These are phyloP conservation scores for Trichomonas gallinae DNA, from an alignment of 208 protist genomes.

Conservation along the genomic window DNA sequence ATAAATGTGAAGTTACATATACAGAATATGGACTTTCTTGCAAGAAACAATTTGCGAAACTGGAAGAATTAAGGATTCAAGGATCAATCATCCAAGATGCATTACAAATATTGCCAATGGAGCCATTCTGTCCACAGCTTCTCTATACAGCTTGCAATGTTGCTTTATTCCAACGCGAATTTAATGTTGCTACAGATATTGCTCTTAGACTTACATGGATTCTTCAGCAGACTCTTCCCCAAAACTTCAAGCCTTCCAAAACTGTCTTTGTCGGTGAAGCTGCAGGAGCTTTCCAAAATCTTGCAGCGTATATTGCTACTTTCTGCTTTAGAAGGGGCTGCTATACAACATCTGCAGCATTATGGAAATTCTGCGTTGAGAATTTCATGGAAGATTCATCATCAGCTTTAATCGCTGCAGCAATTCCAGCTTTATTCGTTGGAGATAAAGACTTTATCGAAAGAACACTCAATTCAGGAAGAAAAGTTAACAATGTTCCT, in stretches of 20 bases:
- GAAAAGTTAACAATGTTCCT: not conserved
- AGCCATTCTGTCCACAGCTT: not conserved
- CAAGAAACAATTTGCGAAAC: not conserved
- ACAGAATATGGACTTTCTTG: not conserved
- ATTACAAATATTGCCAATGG: not conserved
- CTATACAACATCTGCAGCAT: not conserved
- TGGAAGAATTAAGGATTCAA: not conserved
- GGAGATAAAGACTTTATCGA: not conserved
- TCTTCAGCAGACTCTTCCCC: not conserved
- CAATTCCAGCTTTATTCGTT: not conserved
- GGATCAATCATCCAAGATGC: not conserved
- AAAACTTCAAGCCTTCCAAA: not conserved
- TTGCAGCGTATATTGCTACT: not conserved
- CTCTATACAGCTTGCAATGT: not conserved
- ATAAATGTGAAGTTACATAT: not conserved
- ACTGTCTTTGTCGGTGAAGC: not conserved
- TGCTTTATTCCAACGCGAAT: not conserved
- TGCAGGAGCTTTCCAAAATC: not conserved
- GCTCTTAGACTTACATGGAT: not conserved
- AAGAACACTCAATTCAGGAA: not conserved
- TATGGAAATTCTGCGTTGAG: not conserved
- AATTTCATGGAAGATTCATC: not conserved
- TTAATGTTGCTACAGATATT: not conserved
- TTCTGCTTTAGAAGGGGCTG: conserved; percentile 1
- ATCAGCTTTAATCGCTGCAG: not conserved